phyloP scores from a whole-genome alignment of 352 stramenopile species.

The Halophytophthora polymorphica region DNA sequence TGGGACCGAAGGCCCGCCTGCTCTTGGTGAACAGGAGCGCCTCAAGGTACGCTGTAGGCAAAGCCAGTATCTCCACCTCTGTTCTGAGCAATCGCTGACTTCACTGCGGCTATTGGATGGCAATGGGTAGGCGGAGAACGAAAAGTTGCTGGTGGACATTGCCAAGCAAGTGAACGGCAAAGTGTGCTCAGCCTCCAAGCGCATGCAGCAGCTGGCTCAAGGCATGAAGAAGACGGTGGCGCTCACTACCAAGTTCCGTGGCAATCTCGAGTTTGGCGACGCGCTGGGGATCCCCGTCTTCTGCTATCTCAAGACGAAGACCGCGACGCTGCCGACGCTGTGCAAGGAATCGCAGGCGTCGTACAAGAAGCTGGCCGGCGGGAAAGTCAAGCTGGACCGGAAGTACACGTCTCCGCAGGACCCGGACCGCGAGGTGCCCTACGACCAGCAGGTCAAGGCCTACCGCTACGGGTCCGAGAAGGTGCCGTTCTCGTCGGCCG shows the following conservation, averaged over 20 bases:
- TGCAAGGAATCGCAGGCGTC: constrained; percentile 69
- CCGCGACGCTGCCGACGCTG: constrained; percentile 62
- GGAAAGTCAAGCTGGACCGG: constrained; percentile 73
- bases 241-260: constrained; percentile 78
- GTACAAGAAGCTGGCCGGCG: constrained; percentile 50
- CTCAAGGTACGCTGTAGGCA: constrained; percentile 19
- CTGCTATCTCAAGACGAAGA: constrained; percentile 80
- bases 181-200: constrained; percentile 62
- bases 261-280: constrained; percentile 64
- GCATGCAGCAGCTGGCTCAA: constrained; percentile 71
- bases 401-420: constrained; percentile 65
- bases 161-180: constrained; percentile 64
- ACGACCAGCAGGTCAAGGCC: constrained; percentile 72
- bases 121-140: constrained; percentile 73
- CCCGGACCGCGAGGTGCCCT: constrained; percentile 66
- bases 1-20: constrained; percentile 22
- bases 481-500: constrained; percentile 76
- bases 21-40: constrained; percentile 2
- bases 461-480: constrained; percentile 79
- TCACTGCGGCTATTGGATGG: neutral
- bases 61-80: neutral
- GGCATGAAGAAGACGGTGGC: constrained; percentile 73
- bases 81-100: neutral
- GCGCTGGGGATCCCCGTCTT: constrained; percentile 67
- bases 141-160: constrained; percentile 85